A percentile compares a stretch with the other conserved stretches of the same genome.
These are phyloP conservation scores for Fraxinus velutina DNA, from an alignment of 305 asterid species.

Conservation along the genomic window DNA sequence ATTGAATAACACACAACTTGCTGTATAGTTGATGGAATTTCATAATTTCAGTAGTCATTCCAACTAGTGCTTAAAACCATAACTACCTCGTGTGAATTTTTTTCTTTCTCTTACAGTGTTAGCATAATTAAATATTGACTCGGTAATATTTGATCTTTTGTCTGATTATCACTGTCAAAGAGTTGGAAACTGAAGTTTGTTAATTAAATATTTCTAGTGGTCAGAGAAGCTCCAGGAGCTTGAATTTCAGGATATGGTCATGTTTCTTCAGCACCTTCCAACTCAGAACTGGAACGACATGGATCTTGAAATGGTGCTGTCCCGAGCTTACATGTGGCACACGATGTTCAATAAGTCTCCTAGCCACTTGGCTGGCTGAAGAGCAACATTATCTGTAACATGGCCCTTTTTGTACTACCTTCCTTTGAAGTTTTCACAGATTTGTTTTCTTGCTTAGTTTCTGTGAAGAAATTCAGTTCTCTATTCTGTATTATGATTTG, in stretches of 20 bases:
- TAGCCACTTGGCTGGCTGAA: constrained; percentile 80
- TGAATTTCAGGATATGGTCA: constrained; percentile 97
- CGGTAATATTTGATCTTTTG: background rate
- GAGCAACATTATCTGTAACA: background rate
- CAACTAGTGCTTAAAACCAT: background rate
- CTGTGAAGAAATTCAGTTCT: background rate
- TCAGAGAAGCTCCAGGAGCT: constrained; percentile 74
- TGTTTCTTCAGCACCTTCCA: constrained; percentile 97
- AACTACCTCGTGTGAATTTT: background rate
- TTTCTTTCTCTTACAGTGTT: background rate
- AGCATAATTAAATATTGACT: background rate
- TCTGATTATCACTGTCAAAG: background rate
- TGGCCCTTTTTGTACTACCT: background rate
- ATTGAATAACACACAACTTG: background rate
- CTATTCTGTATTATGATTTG: constrained; percentile 22
- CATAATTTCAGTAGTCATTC: background rate
- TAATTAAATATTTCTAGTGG: constrained; percentile 52
- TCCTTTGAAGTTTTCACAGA: constrained; percentile 16
- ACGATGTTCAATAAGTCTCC: constrained; percentile 88
- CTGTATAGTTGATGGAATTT: background rate
- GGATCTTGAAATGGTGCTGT: constrained; percentile 91
- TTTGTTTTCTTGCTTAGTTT: constrained; percentile 20
- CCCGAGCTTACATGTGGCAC: constrained; percentile 97
- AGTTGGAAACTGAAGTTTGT: constrained; percentile 10
- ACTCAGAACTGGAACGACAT: constrained; percentile 69